Evolutionary conservation across 2,329 filamentous ascomycete species (phyloP), one percentile per base, ranked within the genome.

Genomic region (Kalaharituber pfeilii): DNA sequence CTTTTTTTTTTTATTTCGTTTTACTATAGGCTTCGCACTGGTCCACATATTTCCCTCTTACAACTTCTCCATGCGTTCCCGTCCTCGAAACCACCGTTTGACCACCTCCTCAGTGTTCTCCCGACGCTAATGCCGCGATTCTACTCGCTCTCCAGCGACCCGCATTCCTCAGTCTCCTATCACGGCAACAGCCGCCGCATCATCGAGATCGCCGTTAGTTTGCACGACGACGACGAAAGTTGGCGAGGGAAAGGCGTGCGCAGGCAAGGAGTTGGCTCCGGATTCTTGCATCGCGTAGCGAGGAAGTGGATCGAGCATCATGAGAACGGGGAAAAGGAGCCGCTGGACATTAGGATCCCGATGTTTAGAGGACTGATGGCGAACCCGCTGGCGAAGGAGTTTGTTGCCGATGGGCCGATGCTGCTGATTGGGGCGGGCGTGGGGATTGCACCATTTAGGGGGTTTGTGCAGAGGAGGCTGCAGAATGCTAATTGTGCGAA

Each of bases 361-460:
- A 95, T 98, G 86, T 98, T 98, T 77, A 87, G 94, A 65, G 91
- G 91, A 0, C 74, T 98, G 44, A 98, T 98, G 91, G 82, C 87
- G 58, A 98, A 98, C 68, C 91, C 91, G 0, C 76, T 98, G 1
- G 91, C 88, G 9, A 83, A 82, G 66, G 81, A 95, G 66, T 98
- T 96, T 66, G 82, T 86, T 52, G 81, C 84, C 2, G 89, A 98
- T 67, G 91, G 91, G 0, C 91, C 91, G 0, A 98, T 98, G 91
- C 80, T 98, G 33, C 77, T 98, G 49, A 94, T 98, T 63, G 91
- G 91, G 28, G 91, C 91, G 3, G 91, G 91, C 53, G 91, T 98
- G 22, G 91, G 91, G 60, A 89, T 98, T 68, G 91, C 91, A 9
- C 91, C 91, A 0, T 98, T 98, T 80, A 81, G 91, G 50, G 91